A percentile compares a stretch with the other conserved stretches of the same genome.
These are phyloP conservation scores for Hortiboletus rubellus DNA, from an alignment of 1,284 basidiomycete species.

Conservation along the genomic window DNA sequence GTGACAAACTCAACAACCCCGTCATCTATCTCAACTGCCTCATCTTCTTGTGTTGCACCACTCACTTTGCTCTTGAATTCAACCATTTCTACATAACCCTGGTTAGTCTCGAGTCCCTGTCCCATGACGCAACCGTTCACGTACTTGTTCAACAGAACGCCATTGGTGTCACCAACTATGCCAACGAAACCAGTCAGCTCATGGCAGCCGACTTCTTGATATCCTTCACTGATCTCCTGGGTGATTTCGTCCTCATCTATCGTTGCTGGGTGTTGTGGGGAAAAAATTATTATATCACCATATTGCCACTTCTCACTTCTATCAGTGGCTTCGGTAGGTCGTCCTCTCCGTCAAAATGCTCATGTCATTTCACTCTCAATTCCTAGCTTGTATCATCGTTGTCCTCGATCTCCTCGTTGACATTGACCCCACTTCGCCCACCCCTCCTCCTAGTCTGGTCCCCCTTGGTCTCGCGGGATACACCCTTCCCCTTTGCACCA, in stretches of 20 bases:
- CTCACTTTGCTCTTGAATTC: conserved; percentile 41
- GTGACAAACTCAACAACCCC: conserved; percentile 18
- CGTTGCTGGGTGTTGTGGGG: conserved; percentile 43
- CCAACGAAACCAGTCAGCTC: conserved; percentile 35
- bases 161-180: conserved; percentile 26
- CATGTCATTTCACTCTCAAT: not conserved
- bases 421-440: conserved; percentile 26
- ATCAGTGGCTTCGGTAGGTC: conserved; percentile 36
- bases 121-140: not conserved
- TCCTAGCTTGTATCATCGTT: conserved; percentile 30
- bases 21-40: conserved; percentile 29
- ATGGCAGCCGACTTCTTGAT: conserved; percentile 36
- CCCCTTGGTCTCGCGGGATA: conserved; percentile 37
- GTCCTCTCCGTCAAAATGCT: not conserved
- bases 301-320: conserved; percentile 36
- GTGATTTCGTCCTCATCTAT: conserved; percentile 40
- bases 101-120: conserved; percentile 22
- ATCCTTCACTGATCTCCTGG: conserved; percentile 40
- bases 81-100: conserved; percentile 37
- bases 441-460: conserved; percentile 32
- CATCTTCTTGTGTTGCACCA: conserved; percentile 38
- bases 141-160: conserved; percentile 9
- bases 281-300: conserved; percentile 30
- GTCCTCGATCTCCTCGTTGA: conserved; percentile 25
- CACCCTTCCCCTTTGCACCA: conserved; percentile 40